Conservation (phyloP, 2,329 filamentous ascomycete species). For the Amauroascus verrucosus region DNA sequence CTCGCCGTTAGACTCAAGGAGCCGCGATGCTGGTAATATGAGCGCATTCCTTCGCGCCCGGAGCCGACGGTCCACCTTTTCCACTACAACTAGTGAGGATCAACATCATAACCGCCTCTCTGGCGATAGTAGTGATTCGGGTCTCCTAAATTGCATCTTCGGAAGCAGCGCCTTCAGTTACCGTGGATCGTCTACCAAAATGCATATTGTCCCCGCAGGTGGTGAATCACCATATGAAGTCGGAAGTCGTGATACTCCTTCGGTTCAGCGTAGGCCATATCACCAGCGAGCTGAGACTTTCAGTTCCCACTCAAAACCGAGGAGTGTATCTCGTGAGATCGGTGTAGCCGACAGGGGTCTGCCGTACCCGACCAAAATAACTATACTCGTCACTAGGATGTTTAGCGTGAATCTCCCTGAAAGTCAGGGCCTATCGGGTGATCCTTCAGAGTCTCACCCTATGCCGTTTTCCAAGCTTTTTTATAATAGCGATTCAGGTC, state of each 20-base stretch:
- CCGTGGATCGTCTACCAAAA: constrained; percentile 50
- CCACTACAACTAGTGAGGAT: constrained; percentile 27
- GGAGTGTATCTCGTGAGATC: constrained; percentile 19
- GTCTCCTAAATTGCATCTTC: constrained; percentile 49
- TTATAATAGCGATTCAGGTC: constrained; percentile 30
- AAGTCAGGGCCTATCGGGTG: constrained; percentile 29
- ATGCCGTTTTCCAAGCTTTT: constrained; percentile 27
- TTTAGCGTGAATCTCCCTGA: constrained; percentile 49
- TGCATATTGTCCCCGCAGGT: constrained; percentile 45
- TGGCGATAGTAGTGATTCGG: constrained; percentile 44
- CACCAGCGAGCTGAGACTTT: constrained; percentile 32
- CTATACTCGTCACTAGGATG: constrained; percentile 48
- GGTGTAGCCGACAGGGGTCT: constrained; percentile 7
- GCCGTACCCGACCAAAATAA: constrained; percentile 35
- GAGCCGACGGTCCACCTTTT: constrained; percentile 38
- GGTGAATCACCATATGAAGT: constrained; percentile 24
- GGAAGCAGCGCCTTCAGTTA: constrained; percentile 49
- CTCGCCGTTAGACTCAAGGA: constrained; percentile 15
- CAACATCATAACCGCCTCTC: constrained; percentile 29
- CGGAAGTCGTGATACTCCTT: constrained; percentile 16
- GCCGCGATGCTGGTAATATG: constrained; percentile 25
- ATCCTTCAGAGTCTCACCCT: constrained; percentile 24
- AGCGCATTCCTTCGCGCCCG: constrained; percentile 35
- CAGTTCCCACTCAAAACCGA: constrained; percentile 21
- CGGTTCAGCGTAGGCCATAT: constrained; percentile 23